A percentile compares a stretch with the other conserved stretches of the same genome.
Conservation (phyloP, 2,329 filamentous ascomycete species). For the Pseudocercospora eumusae region DNA sequence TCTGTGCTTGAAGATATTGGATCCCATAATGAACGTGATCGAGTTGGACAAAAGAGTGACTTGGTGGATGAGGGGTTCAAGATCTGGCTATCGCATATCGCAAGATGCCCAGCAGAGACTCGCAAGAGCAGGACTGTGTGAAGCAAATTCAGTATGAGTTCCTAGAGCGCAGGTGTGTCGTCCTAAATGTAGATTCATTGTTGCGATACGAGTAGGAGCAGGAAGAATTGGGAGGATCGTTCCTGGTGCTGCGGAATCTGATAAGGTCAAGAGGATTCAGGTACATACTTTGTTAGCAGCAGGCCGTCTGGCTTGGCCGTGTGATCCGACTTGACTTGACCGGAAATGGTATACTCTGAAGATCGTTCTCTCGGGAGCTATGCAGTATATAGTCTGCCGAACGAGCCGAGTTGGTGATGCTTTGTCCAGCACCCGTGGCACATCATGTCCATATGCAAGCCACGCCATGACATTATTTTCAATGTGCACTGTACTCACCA, state of each 20-base stretch:
- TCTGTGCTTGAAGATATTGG: background rate
- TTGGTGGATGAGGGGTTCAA: background rate
- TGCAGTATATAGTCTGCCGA: conserved; percentile 4
- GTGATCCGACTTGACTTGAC: background rate
- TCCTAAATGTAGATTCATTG: background rate
- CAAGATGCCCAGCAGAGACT: background rate
- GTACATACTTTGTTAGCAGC: conserved; percentile 1
- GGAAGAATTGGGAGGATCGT: background rate
- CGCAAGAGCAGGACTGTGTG: background rate
- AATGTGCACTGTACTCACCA: background rate
- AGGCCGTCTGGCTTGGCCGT: conserved; percentile 5
- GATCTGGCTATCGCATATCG: background rate
- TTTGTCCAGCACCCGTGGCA: background rate
- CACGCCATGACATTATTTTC: background rate
- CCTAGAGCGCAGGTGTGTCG: background rate
- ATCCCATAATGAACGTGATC: background rate
- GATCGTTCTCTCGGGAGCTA: conserved; percentile 7
- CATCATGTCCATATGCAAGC: background rate
- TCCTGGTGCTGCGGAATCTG: background rate
- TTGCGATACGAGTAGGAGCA: conserved; percentile 1
- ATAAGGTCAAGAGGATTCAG: background rate
- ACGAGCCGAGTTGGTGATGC: background rate
- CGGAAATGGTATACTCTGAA: background rate
- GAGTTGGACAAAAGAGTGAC: conserved; percentile 7
- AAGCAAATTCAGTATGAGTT: background rate